A percentile compares a stretch with the other conserved stretches of the same genome.
phyloP scores from a whole-genome alignment of 257 asterid species.

The Gentiana dahurica region DNA sequence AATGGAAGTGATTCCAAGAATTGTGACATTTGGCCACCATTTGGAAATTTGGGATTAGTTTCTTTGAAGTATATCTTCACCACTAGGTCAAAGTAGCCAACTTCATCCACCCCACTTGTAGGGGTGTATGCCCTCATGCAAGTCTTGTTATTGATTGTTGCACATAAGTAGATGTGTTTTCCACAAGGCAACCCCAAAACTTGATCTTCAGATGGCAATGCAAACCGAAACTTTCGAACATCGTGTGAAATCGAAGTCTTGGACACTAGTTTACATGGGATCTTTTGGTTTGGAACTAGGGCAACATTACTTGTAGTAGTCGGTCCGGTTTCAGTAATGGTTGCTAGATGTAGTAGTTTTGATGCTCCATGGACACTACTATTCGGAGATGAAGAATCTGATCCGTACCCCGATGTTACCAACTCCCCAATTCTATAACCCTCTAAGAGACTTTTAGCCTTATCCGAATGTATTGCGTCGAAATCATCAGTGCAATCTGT shows the following conservation, averaged over 20 bases:
- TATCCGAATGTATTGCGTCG: slow-evolving; percentile 82
- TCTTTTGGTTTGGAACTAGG: slow-evolving; percentile 52
- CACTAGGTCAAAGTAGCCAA: slow-evolving; percentile 72
- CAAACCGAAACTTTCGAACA: slow-evolving; percentile 52
- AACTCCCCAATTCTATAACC: slow-evolving; percentile 75
- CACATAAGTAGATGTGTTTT: slow-evolving; percentile 71
- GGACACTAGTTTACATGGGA: slow-evolving; percentile 57
- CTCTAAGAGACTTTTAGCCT: slow-evolving; percentile 65
- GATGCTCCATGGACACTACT: slow-evolving; percentile 66
- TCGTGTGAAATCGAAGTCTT: slow-evolving; percentile 60
- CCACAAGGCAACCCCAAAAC: slow-evolving; percentile 73
- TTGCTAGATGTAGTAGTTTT: slow-evolving; percentile 13
- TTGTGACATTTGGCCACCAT: slow-evolving; percentile 86
- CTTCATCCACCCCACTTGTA: slow-evolving; percentile 42
- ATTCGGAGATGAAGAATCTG: slow-evolving; percentile 64
- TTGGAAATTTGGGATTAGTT: slow-evolving; percentile 69
- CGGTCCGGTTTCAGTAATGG: slow-evolving; percentile 40
- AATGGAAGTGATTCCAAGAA: slow-evolving; percentile 40
- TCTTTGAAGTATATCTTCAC: slow-evolving; percentile 65
- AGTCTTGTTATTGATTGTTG: slow-evolving; percentile 50
- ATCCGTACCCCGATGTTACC: slow-evolving; percentile 51
- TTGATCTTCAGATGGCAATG: slow-evolving; percentile 58
- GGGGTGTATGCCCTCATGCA: slow-evolving; percentile 98
- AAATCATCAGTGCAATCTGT: slow-evolving; percentile 93
- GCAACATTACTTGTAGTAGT: slow-evolving; percentile 20